Percentiles rank a stretch among this genome's conserved stretches.
phyloP scores from a whole-genome alignment of 2,329 filamentous ascomycete genomes.

The Lithohypha guttulata region DNA sequence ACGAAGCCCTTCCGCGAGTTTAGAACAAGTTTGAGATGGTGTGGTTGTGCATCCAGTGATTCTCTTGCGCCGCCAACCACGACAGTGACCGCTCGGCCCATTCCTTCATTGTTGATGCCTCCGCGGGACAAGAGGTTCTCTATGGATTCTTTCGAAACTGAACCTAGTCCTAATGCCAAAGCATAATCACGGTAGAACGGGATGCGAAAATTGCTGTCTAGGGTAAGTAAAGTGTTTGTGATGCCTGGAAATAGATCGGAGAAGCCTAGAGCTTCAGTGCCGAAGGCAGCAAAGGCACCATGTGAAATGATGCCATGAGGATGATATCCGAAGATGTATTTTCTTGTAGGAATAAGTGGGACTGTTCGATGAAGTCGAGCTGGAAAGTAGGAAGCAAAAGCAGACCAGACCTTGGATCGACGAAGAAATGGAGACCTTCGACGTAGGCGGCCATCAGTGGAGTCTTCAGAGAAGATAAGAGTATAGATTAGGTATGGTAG shows the following conservation, averaged over 20 bases:
- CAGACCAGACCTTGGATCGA: slow-evolving; percentile 64
- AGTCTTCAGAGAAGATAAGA: slow-evolving; percentile 61
- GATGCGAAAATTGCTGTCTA: slow-evolving; percentile 92
- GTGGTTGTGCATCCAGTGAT: slow-evolving; percentile 76
- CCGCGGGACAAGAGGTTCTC: slow-evolving; percentile 76
- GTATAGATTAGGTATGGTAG: slow-evolving; percentile 74
- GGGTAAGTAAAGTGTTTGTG: slow-evolving; percentile 81
- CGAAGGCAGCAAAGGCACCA: slow-evolving; percentile 87
- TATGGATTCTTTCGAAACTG: slow-evolving; percentile 84
- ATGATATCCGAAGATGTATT: slow-evolving; percentile 96
- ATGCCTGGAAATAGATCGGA: slow-evolving; percentile 83
- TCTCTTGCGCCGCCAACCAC: slow-evolving; percentile 88
- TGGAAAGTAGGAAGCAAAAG: slow-evolving; percentile 90
- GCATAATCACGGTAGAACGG: slow-evolving; percentile 92
- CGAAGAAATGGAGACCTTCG: slow-evolving; percentile 67
- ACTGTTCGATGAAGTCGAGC: slow-evolving; percentile 76
- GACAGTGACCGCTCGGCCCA: slow-evolving; percentile 93
- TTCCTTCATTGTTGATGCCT: slow-evolving; percentile 65
- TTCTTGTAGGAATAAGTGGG: slow-evolving; percentile 65
- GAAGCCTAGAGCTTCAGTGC: slow-evolving; percentile 81
- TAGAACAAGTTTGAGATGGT: slow-evolving; percentile 65
- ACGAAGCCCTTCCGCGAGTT: slow-evolving; percentile 82
- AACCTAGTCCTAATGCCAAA: slow-evolving; percentile 75
- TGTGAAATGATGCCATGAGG: slow-evolving; percentile 96
- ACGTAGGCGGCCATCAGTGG: slow-evolving; percentile 62